Conservation (phyloP, 164 flowering plant species). For the Houttuynia cordata region DNA sequence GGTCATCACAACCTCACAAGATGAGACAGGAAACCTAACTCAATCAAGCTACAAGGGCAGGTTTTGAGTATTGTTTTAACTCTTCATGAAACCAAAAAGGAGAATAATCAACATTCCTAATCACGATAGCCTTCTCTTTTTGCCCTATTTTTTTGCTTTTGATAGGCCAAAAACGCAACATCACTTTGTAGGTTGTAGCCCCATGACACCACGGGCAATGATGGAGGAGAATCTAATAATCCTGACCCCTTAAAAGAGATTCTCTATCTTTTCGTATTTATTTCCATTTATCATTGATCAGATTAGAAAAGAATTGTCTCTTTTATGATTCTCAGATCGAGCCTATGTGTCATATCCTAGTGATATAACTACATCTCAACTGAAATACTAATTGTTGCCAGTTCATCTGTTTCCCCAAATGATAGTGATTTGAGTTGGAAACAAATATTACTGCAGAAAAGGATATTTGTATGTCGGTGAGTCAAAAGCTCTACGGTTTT, state of each 20-base stretch:
- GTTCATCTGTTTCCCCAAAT: neutral
- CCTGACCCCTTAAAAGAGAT: too few species aligned
- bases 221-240: too few species aligned
- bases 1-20: neutral
- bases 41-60: neutral
- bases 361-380: neutral
- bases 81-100: neutral
- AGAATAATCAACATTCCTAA: neutral
- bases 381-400: neutral
- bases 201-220: too few species aligned
- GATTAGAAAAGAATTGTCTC: too few species aligned
- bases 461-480: too few species aligned
- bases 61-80: neutral
- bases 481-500: too few species aligned
- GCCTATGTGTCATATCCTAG: neutral
- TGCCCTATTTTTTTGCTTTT: neutral
- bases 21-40: slow-evolving; percentile 6
- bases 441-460: too few species aligned
- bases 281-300: too few species aligned
- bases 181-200: neutral
- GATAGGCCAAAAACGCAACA: slow-evolving; percentile 7
- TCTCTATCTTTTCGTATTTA: too few species aligned
- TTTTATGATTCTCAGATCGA: neutral
- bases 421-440: neutral
- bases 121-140: neutral